phyloP scores from a whole-genome alignment of 305 asterid species.

The Plantago lanceolata region DNA sequence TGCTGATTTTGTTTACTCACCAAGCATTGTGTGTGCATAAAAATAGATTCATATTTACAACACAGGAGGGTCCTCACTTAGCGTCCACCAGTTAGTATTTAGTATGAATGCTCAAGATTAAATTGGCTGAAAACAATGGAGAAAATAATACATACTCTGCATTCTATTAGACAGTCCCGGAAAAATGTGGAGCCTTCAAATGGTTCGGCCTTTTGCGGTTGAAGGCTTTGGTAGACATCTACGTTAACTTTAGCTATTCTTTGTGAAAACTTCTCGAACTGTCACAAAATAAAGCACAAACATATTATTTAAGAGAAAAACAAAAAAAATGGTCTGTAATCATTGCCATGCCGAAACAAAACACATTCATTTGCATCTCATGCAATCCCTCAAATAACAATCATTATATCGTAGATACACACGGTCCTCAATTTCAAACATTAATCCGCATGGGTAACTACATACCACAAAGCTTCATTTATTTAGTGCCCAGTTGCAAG shows the following conservation, averaged over 20 bases:
- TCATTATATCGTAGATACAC: not conserved
- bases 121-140: not conserved
- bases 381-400: not conserved
- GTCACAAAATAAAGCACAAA: constrained; percentile 23
- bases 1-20: too few species aligned
- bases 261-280: constrained; percentile 70
- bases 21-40: too few species aligned
- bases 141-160: constrained; percentile 46
- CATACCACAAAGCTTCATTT: too few species aligned
- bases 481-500: too few species aligned
- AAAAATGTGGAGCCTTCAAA: constrained; percentile 74
- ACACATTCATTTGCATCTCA: not conserved
- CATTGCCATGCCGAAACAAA: not conserved
- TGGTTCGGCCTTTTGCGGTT: constrained; percentile 54
- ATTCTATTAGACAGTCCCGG: constrained; percentile 66
- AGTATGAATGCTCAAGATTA: not conserved
- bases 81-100: not conserved
- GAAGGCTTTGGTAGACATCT: constrained; percentile 67
- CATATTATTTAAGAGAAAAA: not conserved
- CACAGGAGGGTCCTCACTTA: not conserved
- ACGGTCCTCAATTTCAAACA: not conserved
- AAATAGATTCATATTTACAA: too few species aligned
- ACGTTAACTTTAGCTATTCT: constrained; percentile 63
- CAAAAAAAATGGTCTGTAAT: too few species aligned
- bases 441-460: too few species aligned